Base-by-base conservation (phyloP, 2,329 filamentous ascomycete genomes). In the Fonsecaea erecta region DNA sequence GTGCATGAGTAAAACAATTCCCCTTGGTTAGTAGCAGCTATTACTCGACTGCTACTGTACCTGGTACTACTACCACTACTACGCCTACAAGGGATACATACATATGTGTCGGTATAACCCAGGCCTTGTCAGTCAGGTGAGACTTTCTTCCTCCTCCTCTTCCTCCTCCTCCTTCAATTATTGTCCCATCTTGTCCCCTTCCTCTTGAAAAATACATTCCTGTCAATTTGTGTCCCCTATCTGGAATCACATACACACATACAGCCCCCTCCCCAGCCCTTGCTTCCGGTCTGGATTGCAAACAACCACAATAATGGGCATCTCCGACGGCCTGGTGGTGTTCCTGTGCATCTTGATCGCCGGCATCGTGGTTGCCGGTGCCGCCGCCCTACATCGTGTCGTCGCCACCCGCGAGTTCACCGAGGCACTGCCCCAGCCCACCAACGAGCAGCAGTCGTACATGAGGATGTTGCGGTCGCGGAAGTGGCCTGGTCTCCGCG, bases 401-500 rank as follows among this genome's bases (percentile, higher is more conserved):
- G 34, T 54, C 24, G 48, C 52, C 9, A 52, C 26, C 16, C 34
- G 37, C 24, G 40, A 63, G 40, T 52, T 52, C 14, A 58, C 60
- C 28, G 35, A 46, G 24, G 34, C 30, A 26, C 46, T 63, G 3
- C 46, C 52, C 3, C 55, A 53, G 48, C 48, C 54, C 18, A 26
- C 57, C 11, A 52, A 59, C 26, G 65, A 64, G 12, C 65, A 67
- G 46, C 52, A 60, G 6, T 28, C 46, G 16, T 67, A 67, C 40
- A 67, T 67, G 65, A 60, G 65, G 26, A 53, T 30, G 21, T 43
- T 64, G 24, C 61, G 65, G 16, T n/a, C 58, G 57, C 64, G 62
- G 28, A 67, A 64, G 30, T 60, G 32, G 53, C 55, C 61, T 8
- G 34, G 43, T 2, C n/a, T 62, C 28, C 34, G 35, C 3, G 55